phyloP scores from a whole-genome alignment of 805 yeast species.

The Sugiyamaella americana region DNA sequence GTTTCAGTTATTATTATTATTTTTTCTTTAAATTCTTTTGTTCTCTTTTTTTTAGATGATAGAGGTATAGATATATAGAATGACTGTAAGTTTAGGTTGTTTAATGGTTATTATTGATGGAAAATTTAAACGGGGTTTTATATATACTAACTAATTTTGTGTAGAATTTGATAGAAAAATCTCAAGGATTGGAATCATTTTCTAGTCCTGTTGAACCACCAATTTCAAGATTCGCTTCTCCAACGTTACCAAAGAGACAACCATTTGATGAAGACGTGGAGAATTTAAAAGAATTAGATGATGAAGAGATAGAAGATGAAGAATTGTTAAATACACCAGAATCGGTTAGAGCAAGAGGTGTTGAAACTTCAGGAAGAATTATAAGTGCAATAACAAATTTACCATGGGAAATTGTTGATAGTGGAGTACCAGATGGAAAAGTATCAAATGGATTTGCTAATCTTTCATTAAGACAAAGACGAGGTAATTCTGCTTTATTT shows the following conservation, averaged over 20 bases:
- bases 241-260: neutral
- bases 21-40: no score
- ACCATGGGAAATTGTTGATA: constrained; percentile 50
- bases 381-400: constrained; percentile 61
- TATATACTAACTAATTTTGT: no score
- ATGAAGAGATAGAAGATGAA: neutral
- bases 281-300: neutral
- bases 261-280: neutral
- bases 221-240: neutral
- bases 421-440: constrained; percentile 24
- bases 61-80: no score
- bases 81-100: no score
- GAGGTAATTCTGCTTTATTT: constrained; percentile 82
- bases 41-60: no score
- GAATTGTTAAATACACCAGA: constrained; percentile 4
- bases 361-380: constrained; percentile 53
- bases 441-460: constrained; percentile 29
- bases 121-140: no score
- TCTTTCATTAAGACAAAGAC: constrained; percentile 24
- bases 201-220: no score
- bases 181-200: no score
- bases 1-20: no score
- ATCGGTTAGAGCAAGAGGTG: constrained; percentile 5
- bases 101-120: no score
- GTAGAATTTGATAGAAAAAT: no score